Conservation (phyloP, 371 early-diverging fungal species). For the Apophysomyces variabilis region DNA sequence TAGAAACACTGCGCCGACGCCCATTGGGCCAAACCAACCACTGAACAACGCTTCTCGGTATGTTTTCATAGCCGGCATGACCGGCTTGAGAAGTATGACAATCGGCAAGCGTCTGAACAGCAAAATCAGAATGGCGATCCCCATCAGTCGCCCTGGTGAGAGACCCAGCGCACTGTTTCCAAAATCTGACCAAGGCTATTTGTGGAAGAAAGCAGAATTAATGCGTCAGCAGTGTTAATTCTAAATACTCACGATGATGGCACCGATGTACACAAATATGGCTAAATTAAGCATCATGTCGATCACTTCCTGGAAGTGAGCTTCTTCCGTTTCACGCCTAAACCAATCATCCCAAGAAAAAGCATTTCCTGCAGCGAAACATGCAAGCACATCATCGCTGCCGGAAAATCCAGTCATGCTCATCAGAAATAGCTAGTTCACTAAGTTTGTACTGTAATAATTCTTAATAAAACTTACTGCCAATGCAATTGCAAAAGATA, state of each 20-base stretch:
- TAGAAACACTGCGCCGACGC: constrained; percentile 83
- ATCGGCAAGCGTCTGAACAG: constrained; percentile 85
- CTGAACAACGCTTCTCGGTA: constrained; percentile 87
- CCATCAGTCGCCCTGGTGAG: constrained; percentile 68
- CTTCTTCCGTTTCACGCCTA: constrained; percentile 81
- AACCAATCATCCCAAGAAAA: constrained; percentile 95
- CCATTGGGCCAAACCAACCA: constrained; percentile 98
- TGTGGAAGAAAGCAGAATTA: constrained; percentile 2
- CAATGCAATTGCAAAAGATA: constrained; percentile 89
- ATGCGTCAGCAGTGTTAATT: background rate
- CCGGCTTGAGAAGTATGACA: constrained; percentile 66
- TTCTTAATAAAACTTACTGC: constrained; percentile 56
- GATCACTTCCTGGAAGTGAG: constrained; percentile 91
- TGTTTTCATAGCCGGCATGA: constrained; percentile 75
- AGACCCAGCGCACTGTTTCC: constrained; percentile 50
- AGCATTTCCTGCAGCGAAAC: constrained; percentile 90
- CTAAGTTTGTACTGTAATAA: constrained; percentile 2
- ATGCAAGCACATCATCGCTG: constrained; percentile 89
- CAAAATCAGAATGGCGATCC: constrained; percentile 73
- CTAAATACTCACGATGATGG: constrained; percentile 62
- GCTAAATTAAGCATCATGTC: constrained; percentile 90
- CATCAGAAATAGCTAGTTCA: constrained; percentile 68
- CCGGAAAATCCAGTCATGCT: constrained; percentile 84
- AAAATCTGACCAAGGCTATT: constrained; percentile 77
- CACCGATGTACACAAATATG: constrained; percentile 94